Evolutionary conservation across 2,329 filamentous ascomycete species (phyloP), one percentile per base, ranked within the genome.

Genomic region (Trichoderma koningiopsis): DNA sequence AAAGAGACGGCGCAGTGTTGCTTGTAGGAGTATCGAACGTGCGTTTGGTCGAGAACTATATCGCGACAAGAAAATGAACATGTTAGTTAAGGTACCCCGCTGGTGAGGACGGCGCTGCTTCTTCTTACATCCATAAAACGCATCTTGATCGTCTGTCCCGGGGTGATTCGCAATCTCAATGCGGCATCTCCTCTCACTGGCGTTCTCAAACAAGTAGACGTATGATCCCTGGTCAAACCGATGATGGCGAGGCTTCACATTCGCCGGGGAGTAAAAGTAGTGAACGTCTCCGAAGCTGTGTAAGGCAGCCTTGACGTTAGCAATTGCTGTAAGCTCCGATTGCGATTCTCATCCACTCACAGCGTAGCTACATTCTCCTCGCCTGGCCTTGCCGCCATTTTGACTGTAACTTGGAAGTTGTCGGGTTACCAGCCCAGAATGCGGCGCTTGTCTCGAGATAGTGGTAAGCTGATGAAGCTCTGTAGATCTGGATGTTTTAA

Each of bases 181-280:
- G 73, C 92, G 89, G 72, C 90, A 90, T 70, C 88, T 85, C 71
- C 88, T 85, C 73, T 90, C 87, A 71, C 83, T 83, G 14, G 91
- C 86, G 76, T 92, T 91, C 78, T 94, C 90, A 77, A 93, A 94
- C 6, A 94, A 83, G 76, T 94, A 94, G 69, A 94, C 86, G 77
- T 94, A 94, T 8, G 91, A 94, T 58, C 89, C 87, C 78, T 91
- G 92, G 79, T 93, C 90, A 78, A 95, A 94, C 63, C 92, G 89
- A 79, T 94, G 91, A 78, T 94, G 92, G n/a, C 85, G 88, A 35
- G 92, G 91, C 68, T 86, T 88, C 68, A 85, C 83, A 6, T 85
- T 84, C 2, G 90, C 89, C n/a, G 89, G 85, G 31, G 87, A 86
- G 80, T 94, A 93, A 79, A 89, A 93, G 79, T 94, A 94, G 78